Base-by-base conservation (phyloP, 495 filamentous ascomycete genomes). In the Neurospora sp. region DNA sequence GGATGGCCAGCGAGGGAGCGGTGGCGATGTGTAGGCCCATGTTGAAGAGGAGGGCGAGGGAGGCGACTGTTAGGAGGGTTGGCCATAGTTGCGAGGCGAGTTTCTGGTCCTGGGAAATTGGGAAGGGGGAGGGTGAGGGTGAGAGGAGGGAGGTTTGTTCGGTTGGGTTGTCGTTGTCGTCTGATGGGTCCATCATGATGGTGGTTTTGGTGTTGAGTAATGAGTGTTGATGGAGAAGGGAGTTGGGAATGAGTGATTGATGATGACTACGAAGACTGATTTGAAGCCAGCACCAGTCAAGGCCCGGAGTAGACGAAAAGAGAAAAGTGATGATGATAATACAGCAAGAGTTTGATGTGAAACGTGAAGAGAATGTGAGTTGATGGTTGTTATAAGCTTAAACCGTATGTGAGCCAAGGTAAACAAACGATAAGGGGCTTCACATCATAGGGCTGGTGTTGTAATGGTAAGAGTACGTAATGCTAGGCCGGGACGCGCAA, bases 1-100 rank as follows among this genome's bases (percentile, higher is more conserved):
- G 82, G 7, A 85, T 79, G 3, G 79, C 78, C 20, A 78, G 75
- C 71, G 82, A 78, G 0, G 84, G 80, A 0, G 84, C 83, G 8
- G 74, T 18, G 1, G 71, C 68, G 68, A 84, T 59, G 39, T 74
- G 77, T 22, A 75, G 74, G 3, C 81, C 81, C 70, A 84, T 78
- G 61, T 83, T 78, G 35, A 78, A 73, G 14, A 76, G 37, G 40
- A 76, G 18, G 5, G 65, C 16, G 22, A 78, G 70, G 27, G 68
- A 40, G 12, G 73, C 59, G 16, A 68, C 68, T 18, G 73, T 18
- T 35, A 76, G 10, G 44, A 79, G 72, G 22, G 74, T 71, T 5
- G 73, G 70, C 12, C 12, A 61, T 53, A 53, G 45, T 53, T 2
- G 9, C 0, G 20, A 31, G 20, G 2, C 22, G 1, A 1, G 22